These are phyloP conservation scores for Balakata baccata DNA, from an alignment of 345 rosid species.

Conservation along the genomic window DNA sequence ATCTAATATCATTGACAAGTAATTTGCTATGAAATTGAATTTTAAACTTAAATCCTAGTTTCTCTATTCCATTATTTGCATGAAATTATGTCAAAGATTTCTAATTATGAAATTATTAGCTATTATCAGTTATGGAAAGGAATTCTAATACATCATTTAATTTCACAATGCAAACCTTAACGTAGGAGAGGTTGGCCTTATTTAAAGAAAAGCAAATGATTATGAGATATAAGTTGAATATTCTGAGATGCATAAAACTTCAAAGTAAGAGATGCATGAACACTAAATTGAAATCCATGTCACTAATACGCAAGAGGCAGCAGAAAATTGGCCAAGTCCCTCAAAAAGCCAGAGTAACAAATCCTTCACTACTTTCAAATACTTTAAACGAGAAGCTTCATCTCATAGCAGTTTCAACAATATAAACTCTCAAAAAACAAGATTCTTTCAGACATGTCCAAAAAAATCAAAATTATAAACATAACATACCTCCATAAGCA, in stretches of 20 bases:
- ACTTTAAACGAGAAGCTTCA: background rate
- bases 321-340: too few relatives aligned
- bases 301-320: background rate
- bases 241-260: background rate
- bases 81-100: background rate
- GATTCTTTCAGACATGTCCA: background rate
- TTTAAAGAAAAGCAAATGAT: too few relatives aligned
- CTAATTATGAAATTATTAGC: background rate
- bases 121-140: background rate
- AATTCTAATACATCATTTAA: background rate
- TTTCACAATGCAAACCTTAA: too few relatives aligned
- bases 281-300: background rate
- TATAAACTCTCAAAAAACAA: background rate
- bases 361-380: background rate
- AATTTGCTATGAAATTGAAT: background rate
- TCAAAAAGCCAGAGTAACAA: too few relatives aligned
- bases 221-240: background rate
- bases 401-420: background rate
- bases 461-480: background rate
- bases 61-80: background rate
- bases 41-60: background rate
- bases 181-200: too few relatives aligned
- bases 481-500: constrained; percentile 80
- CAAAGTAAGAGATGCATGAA: background rate
- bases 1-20: background rate